Percentiles rank a stretch among this genome's conserved stretches.
Conservation (phyloP, 441 rosid species). For the Raphanus hybrid region DNA sequence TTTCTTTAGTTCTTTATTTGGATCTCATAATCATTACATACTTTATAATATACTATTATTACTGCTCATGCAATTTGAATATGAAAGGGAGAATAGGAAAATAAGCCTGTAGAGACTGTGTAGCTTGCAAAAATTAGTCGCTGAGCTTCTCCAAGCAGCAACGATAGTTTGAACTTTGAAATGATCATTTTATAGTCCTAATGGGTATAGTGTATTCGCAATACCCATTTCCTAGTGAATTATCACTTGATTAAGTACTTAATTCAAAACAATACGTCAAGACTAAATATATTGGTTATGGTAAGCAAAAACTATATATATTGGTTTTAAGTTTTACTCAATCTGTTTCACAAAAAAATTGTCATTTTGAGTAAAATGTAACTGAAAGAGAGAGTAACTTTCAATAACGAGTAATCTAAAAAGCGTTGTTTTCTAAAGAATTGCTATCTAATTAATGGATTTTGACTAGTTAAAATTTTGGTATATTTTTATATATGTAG, state of each 20-base stretch:
- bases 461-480: not conserved
- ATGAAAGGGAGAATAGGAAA: slow-evolving; percentile 20
- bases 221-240: not conserved
- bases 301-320: no score
- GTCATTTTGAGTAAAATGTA: no score
- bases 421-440: not conserved
- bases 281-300: not conserved
- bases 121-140: slow-evolving; percentile 26
- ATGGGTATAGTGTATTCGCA: not conserved
- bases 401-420: not conserved
- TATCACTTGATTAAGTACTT: not conserved
- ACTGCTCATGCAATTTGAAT: slow-evolving; percentile 34
- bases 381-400: not conserved
- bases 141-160: slow-evolving; percentile 6
- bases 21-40: slow-evolving; percentile 42
- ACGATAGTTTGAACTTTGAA: not conserved
- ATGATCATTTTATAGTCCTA: not conserved
- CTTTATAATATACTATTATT: slow-evolving; percentile 31
- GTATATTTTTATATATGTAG: not conserved
- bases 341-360: no score
- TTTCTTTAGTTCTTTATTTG: slow-evolving; percentile 29
- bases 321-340: not conserved
- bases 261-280: not conserved
- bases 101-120: slow-evolving; percentile 1
- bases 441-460: not conserved